Evolutionary conservation across 2,329 filamentous ascomycete genomes (phyloP), one percentile per base, ranked within the genome.

Genomic region (Elsinoe necatrix): DNA sequence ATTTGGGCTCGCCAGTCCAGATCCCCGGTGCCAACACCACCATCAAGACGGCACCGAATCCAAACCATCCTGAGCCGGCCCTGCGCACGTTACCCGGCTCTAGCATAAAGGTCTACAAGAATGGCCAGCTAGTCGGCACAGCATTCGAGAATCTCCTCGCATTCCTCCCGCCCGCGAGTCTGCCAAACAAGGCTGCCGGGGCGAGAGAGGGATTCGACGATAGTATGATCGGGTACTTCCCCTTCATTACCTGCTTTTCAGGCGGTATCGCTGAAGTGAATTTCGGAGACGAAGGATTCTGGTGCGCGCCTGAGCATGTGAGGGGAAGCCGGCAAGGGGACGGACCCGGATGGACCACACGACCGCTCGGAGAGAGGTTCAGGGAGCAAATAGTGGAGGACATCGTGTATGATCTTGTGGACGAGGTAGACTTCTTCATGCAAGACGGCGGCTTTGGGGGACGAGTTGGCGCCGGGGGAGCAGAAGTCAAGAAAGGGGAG

Each of bases 301-400:
- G 91, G 90, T 87, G 78, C 67, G 89, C 90, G 14, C 91, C 91
- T 0, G 78, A 82, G 2, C 80, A 78, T 18, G 59, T 73, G 9
- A 59, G 61, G 62, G 63, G 4, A 75, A 78, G 50, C 11, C 16
- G 35, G 3, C 57, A 43, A 18, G 62, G 61, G 4, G 68, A 63
- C 64, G 64, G 65, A 47, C 64, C 66, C 1, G 62, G 67, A 1
- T 65, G 71, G 11, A 66, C 63, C 35, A 63, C 84, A 1, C 78
- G 81, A 31, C 76, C 87, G 0, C 75, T 95, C 20, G 80, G 82
- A 6, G 87, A 95, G 60, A 82, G 93, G 29, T 97, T 90, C 71
- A 82, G 84, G 58, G 91, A 98, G 68, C 92, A 97, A 74, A 91
- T 98, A 60, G 90, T 86, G 12, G 93, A 98, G 72, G 93, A 98